phyloP scores from a whole-genome alignment of 139 green algal species.

The Pleodorina starrii region DNA sequence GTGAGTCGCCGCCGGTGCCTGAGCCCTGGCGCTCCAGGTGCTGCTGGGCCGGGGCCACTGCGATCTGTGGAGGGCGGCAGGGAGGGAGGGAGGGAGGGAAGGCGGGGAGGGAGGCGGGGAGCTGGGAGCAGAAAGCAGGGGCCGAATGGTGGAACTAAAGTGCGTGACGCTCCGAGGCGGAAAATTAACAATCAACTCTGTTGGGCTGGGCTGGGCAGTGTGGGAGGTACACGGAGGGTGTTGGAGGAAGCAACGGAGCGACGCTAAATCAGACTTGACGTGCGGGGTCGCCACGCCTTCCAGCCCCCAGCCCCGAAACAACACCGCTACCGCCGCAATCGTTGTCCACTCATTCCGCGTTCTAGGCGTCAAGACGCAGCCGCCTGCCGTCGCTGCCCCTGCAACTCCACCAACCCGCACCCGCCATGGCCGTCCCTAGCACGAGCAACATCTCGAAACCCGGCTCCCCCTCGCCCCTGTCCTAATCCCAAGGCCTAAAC shows the following conservation, averaged over 20 bases:
- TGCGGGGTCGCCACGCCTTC: too few relatives aligned
- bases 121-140: not conserved
- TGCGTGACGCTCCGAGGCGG: not conserved
- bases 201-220: too few relatives aligned
- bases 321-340: too few relatives aligned
- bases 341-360: too few relatives aligned
- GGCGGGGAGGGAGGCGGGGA: not conserved
- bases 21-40: slow-evolving; percentile 7
- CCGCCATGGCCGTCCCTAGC: not conserved
- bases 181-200: too few relatives aligned
- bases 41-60: not conserved
- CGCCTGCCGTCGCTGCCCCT: not conserved
- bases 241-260: too few relatives aligned
- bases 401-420: not conserved
- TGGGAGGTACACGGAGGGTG: too few relatives aligned
- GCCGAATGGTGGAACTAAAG: not conserved
- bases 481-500: not conserved
- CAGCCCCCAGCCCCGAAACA: too few relatives aligned
- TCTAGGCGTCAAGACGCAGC: too few relatives aligned
- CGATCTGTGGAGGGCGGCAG: not conserved
- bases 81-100: not conserved
- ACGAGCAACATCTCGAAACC: not conserved
- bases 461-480: not conserved
- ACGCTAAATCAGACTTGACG: too few relatives aligned
- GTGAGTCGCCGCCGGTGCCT: not conserved